Percentiles rank a stretch among this genome's conserved stretches.
Conservation (phyloP, 179 eudicot species). For the Beta corolliflora region DNA sequence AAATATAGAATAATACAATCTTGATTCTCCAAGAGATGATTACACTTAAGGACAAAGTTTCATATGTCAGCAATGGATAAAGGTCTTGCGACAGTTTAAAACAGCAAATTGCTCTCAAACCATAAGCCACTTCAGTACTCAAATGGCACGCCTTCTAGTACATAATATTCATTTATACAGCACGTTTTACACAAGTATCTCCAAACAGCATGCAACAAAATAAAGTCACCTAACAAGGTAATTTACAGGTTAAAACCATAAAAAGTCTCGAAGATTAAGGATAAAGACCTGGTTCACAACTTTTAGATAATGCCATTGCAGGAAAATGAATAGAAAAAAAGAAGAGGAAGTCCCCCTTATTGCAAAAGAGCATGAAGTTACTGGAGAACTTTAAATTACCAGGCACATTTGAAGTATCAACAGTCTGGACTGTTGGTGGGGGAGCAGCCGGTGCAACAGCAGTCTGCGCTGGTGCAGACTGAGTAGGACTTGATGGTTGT, state of each 20-base stretch:
- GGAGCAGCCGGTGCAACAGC: slow-evolving; percentile 76
- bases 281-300: too few relatives aligned
- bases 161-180: not conserved
- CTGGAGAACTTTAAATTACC: slow-evolving; percentile 43
- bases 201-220: not conserved
- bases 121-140: not conserved
- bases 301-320: too few relatives aligned
- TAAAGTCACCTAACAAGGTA: not conserved
- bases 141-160: not conserved
- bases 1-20: too few relatives aligned
- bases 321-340: not conserved
- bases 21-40: not conserved
- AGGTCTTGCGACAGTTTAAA: not conserved
- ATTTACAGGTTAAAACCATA: not conserved
- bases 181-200: not conserved
- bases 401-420: slow-evolving; percentile 88
- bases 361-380: not conserved
- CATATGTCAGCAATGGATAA: not conserved
- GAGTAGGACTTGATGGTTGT: slow-evolving; percentile 78
- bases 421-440: slow-evolving; percentile 90
- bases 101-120: not conserved
- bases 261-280: not conserved
- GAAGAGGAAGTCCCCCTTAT: not conserved
- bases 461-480: slow-evolving; percentile 54
- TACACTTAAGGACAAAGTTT: not conserved